These are phyloP conservation scores for Nothophytophthora sp. DNA, from an alignment of 352 stramenopile genomes.

Conservation along the genomic window DNA sequence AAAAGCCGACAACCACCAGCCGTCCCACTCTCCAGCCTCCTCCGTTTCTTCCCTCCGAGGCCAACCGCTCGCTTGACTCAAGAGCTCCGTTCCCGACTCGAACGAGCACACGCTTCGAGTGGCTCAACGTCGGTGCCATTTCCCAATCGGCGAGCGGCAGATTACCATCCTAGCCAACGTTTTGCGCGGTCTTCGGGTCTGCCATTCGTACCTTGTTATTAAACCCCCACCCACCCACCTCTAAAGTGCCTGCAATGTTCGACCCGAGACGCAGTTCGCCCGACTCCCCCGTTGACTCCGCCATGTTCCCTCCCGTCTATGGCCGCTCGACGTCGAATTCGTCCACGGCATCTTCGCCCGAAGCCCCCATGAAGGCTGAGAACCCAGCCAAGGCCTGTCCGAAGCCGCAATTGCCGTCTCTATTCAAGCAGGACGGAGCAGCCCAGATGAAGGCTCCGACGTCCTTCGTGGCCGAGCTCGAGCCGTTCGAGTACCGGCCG, in stretches of 20 bases:
- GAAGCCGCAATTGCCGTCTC: slow-evolving; percentile 4
- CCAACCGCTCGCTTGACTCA: neutral
- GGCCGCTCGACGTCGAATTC: slow-evolving; percentile 37
- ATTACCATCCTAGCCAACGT: slow-evolving; percentile 34
- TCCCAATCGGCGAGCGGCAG: slow-evolving; percentile 45
- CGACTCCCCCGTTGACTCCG: slow-evolving; percentile 70
- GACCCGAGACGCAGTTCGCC: slow-evolving; percentile 32
- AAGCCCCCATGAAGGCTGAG: slow-evolving; percentile 11
- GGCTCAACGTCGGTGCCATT: slow-evolving; percentile 17
- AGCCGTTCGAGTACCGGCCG: slow-evolving; percentile 69
- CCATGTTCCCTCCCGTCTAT: slow-evolving; percentile 73
- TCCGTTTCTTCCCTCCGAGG: slow-evolving; percentile 3
- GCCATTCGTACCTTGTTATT: slow-evolving; percentile 33
- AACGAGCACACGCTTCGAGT: neutral
- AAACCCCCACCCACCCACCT: slow-evolving; percentile 12
- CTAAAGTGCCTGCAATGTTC: no score
- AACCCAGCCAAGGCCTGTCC: slow-evolving; percentile 7
- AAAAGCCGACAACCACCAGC: neutral
- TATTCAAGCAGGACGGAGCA: slow-evolving; percentile 26
- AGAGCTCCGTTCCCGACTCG: neutral
- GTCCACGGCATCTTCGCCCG: slow-evolving; percentile 20
- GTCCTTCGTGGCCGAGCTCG: slow-evolving; percentile 37
- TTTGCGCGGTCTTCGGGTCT: slow-evolving; percentile 26
- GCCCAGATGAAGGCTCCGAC: no score
- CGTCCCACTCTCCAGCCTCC: slow-evolving; percentile 23